Conservation (phyloP, 345 rosid genomes). For the Heritiera fomes region DNA sequence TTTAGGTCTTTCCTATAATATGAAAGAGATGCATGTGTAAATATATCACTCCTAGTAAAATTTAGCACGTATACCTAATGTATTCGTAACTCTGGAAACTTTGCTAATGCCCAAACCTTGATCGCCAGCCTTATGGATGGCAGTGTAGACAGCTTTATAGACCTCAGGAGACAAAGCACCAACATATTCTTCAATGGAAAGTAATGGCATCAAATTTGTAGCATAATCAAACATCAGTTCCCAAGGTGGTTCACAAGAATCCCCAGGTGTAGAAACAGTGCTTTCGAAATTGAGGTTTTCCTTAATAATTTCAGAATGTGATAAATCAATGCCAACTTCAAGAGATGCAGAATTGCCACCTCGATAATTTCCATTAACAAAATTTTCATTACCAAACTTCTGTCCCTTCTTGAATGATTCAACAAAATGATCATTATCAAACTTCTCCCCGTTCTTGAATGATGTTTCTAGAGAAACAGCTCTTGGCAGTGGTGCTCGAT, state of each 20-base stretch:
- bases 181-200: constrained; percentile 30
- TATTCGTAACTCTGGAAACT: constrained; percentile 45
- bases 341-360: constrained; percentile 20
- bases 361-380: constrained; percentile 32
- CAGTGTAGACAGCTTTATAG: constrained; percentile 48
- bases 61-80: constrained; percentile 36
- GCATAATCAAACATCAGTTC: constrained; percentile 65
- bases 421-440: constrained; percentile 27
- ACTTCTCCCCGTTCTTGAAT: constrained; percentile 42
- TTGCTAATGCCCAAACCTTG: constrained; percentile 72
- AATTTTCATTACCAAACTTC: constrained; percentile 24
- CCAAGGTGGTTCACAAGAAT: constrained; percentile 58
- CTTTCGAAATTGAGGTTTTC: constrained; percentile 30
- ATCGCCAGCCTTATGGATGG: constrained; percentile 83
- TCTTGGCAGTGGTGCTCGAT: constrained; percentile 39
- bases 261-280: constrained; percentile 35
- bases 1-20: background rate
- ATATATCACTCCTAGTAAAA: background rate
- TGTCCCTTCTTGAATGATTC: constrained; percentile 42
- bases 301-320: background rate
- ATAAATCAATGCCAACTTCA: constrained; percentile 26
- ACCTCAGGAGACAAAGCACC: constrained; percentile 42
- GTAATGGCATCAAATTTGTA: constrained; percentile 33
- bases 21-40: constrained; percentile 8
- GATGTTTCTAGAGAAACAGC: constrained; percentile 42